Conservation (phyloP, 169 alveolate species). For the Plasmodium yoelii region DNA sequence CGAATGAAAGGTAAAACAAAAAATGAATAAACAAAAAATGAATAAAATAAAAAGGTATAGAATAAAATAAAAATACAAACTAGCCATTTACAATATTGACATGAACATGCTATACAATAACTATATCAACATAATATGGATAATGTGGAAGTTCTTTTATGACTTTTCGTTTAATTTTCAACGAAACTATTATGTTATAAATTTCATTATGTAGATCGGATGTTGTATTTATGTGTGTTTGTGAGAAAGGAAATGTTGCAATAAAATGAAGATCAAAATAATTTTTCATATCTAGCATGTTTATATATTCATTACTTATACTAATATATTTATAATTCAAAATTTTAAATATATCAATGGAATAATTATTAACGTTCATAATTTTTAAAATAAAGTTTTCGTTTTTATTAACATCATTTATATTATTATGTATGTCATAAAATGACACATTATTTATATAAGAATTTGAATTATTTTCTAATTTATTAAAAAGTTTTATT, state of each 20-base stretch:
- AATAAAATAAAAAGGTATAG: not conserved
- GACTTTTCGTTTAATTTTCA: conserved; percentile 5
- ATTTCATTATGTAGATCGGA: conserved; percentile 48
- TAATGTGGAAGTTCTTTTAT: conserved; percentile 50
- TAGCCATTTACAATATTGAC: not conserved
- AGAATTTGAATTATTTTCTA: not conserved
- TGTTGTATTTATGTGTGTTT: conserved; percentile 12
- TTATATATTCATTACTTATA: not conserved
- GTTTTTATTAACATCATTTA: not conserved
- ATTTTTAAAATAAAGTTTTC: not conserved
- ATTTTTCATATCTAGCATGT: not conserved
- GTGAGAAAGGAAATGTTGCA: conserved; percentile 22
- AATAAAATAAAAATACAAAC: too few relatives aligned
- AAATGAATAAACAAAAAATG: not conserved
- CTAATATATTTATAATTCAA: conserved; percentile 33
- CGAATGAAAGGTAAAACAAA: too few relatives aligned
- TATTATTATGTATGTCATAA: not conserved
- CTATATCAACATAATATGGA: conserved; percentile 73
- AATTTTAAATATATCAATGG: conserved; percentile 33
- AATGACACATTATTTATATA: not conserved
- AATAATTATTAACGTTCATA: not conserved
- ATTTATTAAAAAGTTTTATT: not conserved
- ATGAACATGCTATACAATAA: conserved; percentile 5
- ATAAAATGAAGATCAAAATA: conserved; percentile 33
- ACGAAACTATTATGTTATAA: conserved; percentile 24